These are phyloP conservation scores for Eragrostis nindensis DNA, from an alignment of 176 grass and related monocot genomes.

Conservation along the genomic window DNA sequence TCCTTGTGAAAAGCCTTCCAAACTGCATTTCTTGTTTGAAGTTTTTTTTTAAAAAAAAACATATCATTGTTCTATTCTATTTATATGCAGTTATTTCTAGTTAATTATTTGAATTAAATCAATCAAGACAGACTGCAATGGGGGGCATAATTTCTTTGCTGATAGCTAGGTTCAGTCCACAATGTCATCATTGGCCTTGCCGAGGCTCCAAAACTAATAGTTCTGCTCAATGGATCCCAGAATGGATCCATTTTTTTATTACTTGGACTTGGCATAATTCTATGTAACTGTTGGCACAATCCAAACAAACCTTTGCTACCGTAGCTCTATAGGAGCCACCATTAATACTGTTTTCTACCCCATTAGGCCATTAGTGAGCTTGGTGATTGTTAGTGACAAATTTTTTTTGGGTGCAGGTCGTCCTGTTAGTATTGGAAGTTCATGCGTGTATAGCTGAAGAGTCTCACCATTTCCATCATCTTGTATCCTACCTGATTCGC, in stretches of 20 bases:
- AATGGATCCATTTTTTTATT: slow-evolving; percentile 26
- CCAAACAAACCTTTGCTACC: not conserved
- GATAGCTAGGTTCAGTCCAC: slow-evolving; percentile 2
- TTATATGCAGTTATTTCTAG: slow-evolving; percentile 8
- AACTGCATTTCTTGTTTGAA: slow-evolving; percentile 23
- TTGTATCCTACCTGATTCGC: slow-evolving; percentile 66
- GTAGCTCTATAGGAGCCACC: not conserved
- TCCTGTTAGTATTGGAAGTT: slow-evolving; percentile 92
- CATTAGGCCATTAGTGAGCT: slow-evolving; percentile 4
- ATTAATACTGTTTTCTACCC: not conserved
- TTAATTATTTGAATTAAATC: slow-evolving; percentile 27
- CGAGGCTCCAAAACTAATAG: slow-evolving; percentile 13
- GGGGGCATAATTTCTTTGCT: slow-evolving; percentile 4
- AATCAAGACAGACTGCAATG: slow-evolving; percentile 5
- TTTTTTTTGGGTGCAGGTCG: slow-evolving; percentile 61
- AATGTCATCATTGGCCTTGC: not conserved
- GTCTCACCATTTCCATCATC: slow-evolving; percentile 72
- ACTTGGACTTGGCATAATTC: not conserved
- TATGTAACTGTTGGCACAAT: not conserved
- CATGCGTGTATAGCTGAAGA: slow-evolving; percentile 92
- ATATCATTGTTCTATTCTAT: slow-evolving; percentile 26
- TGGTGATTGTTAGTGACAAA: slow-evolving; percentile 18
- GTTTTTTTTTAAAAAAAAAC: slow-evolving; percentile 18
- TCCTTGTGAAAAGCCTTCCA: slow-evolving; percentile 35
- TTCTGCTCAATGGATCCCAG: not conserved